These are phyloP conservation scores for Podospora tetraspora DNA, from an alignment of 495 filamentous ascomycete genomes.

Conservation along the genomic window DNA sequence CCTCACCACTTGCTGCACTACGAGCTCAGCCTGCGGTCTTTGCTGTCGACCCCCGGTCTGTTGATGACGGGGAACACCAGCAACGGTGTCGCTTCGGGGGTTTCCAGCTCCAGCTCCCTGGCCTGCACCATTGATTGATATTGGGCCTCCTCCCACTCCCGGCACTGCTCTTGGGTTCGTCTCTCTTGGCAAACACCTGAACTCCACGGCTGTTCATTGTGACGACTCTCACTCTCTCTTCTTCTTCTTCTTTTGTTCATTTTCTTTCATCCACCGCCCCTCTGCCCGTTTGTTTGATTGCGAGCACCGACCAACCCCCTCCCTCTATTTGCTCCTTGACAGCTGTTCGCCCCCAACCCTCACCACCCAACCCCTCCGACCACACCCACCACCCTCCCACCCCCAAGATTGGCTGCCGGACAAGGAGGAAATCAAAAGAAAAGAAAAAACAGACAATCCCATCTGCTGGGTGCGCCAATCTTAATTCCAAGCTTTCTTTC, in stretches of 20 bases:
- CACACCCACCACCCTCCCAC: background rate
- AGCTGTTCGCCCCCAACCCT: background rate
- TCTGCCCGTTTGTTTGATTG: conserved; percentile 1
- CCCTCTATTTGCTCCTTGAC: background rate
- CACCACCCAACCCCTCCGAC: background rate
- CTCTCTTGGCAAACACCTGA: background rate
- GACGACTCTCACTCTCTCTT: background rate
- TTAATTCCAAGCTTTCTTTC: background rate
- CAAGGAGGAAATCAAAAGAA: background rate
- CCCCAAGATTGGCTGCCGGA: background rate
- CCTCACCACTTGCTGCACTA: background rate
- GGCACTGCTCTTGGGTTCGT: background rate
- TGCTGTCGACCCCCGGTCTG: conserved; percentile 1
- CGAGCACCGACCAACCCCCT: background rate
- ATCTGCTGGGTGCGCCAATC: background rate
- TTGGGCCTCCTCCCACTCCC: background rate
- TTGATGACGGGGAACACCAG: conserved; percentile 1
- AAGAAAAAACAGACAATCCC: background rate
- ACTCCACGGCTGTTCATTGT: background rate
- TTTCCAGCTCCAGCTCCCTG: conserved; percentile 5
- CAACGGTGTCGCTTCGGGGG: conserved; percentile 12
- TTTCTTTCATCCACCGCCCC: background rate
- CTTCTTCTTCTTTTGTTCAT: background rate
- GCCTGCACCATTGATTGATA: conserved; percentile 13
- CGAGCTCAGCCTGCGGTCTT: conserved; percentile 1